These are phyloP conservation scores for Aeschynomene evenia DNA, from an alignment of 306 rosid species.

Conservation along the genomic window DNA sequence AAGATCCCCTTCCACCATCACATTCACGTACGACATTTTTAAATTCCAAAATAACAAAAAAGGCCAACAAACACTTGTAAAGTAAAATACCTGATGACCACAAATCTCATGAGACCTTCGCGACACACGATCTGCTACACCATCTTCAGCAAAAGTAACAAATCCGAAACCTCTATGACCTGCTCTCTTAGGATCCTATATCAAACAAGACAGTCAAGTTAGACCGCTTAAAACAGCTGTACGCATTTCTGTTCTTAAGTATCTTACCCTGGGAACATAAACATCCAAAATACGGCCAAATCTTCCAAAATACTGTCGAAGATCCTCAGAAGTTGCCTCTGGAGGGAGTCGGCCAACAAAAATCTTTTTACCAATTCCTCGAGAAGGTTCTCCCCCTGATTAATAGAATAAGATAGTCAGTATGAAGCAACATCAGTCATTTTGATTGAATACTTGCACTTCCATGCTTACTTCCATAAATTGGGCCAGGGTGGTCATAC, in stretches of 20 bases:
- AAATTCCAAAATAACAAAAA: neutral
- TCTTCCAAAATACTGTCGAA: conserved; percentile 91
- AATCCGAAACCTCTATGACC: conserved; percentile 98
- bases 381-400: conserved; percentile 74
- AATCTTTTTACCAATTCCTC: conserved; percentile 74
- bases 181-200: conserved; percentile 82
- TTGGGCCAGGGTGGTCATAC: conserved; percentile 83
- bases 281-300: conserved; percentile 88
- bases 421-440: conserved; percentile 18
- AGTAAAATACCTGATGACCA: conserved; percentile 74
- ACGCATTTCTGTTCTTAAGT: neutral
- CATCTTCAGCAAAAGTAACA: conserved; percentile 91
- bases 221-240: conserved; percentile 11
- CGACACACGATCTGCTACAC: conserved; percentile 90
- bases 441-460: neutral
- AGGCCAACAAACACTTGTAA: neutral
- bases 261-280: conserved; percentile 84
- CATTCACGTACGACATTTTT: neutral
- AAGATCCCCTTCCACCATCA: conserved; percentile 15
- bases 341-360: conserved; percentile 90
- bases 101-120: conserved; percentile 91
- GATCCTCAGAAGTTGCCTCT: conserved; percentile 85
- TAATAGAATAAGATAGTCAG: conserved; percentile 25
- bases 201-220: conserved; percentile 17
- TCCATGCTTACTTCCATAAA: conserved; percentile 77